Conservation (phyloP, 192 early-diverging fungal species). For the Coemansia sp. region DNA sequence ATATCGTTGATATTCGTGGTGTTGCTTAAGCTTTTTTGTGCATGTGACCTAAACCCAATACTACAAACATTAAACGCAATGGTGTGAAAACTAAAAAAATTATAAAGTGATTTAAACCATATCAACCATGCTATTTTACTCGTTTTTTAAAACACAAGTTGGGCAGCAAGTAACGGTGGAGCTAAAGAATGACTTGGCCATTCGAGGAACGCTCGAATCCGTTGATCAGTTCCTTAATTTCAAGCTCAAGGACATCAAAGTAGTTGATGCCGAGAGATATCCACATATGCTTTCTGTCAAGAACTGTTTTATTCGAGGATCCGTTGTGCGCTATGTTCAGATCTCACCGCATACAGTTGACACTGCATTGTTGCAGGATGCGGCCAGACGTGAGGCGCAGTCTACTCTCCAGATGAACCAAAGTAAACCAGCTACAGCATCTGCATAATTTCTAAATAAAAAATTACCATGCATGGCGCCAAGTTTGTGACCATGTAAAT, state of each 20-base stretch:
- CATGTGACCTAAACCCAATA: constrained; percentile 5
- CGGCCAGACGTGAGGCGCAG: constrained; percentile 86
- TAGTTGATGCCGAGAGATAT: constrained; percentile 79
- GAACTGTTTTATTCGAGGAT: constrained; percentile 99
- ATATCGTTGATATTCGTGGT: constrained; percentile 46
- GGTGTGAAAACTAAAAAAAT: too few relatives aligned
- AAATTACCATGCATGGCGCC: not conserved
- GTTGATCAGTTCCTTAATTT: constrained; percentile 99
- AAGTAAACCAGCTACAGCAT: constrained; percentile 20
- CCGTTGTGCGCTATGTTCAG: constrained; percentile 96
- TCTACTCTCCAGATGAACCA: constrained; percentile 40
- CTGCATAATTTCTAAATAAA: constrained; percentile 12
- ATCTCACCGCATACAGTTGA: constrained; percentile 86
- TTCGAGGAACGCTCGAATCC: constrained; percentile 88
- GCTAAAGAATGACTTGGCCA: constrained; percentile 96
- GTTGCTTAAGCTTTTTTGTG: constrained; percentile 12
- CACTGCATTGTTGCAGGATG: constrained; percentile 94
- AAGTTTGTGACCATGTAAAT: not conserved
- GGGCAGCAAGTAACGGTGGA: constrained; percentile 94
- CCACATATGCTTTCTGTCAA: constrained; percentile 99
- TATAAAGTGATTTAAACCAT: not conserved
- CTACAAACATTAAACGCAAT: not conserved
- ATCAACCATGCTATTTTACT: constrained; percentile 87
- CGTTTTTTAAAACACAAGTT: constrained; percentile 98
- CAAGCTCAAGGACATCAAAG: constrained; percentile 89